Evolutionary conservation across 129 eudicot species (phyloP).

Genomic region (Solidago caesia): DNA sequence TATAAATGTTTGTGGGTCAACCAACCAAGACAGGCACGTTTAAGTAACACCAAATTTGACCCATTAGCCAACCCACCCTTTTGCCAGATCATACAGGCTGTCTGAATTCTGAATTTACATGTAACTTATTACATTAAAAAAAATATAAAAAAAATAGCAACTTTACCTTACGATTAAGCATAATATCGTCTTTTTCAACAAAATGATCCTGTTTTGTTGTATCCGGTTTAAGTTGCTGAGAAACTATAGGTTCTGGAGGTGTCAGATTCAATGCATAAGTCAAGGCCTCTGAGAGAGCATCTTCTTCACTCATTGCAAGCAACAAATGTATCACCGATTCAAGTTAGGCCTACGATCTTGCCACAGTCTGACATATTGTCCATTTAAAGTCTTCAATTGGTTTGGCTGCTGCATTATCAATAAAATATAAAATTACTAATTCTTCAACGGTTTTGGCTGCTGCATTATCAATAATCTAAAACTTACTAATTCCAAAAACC

Average conservation of each 20-base stretch:
- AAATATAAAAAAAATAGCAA: constrained; percentile 12
- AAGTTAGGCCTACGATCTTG: constrained; percentile 55
- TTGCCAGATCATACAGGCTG: too few relatives aligned
- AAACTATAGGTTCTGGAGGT: constrained; percentile 32
- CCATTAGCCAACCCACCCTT: too few relatives aligned
- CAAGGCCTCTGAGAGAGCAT: constrained; percentile 37
- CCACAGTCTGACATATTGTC: constrained; percentile 85
- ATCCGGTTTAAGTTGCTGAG: constrained; percentile 56
- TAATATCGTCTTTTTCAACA: constrained; percentile 26
- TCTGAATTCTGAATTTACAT: too few relatives aligned
- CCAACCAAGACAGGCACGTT: too few relatives aligned
- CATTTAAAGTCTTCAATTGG: constrained; percentile 56
- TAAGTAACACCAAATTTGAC: too few relatives aligned
- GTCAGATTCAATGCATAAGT: constrained; percentile 39
- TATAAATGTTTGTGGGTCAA: too few relatives aligned
- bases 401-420: too few relatives aligned
- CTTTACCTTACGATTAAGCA: constrained; percentile 42
- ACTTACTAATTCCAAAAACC: too few relatives aligned
- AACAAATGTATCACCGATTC: constrained; percentile 61
- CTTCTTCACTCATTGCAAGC: constrained; percentile 83
- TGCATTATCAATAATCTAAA: constrained; percentile 28
- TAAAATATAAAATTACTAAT: too few relatives aligned
- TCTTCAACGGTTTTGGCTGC: constrained; percentile 56
- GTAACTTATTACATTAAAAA: too few relatives aligned
- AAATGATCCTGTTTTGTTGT: constrained; percentile 41